Evolutionary conservation across 1,139 yeast genomes (phyloP).

Genomic region (Taiozyma sp.): DNA sequence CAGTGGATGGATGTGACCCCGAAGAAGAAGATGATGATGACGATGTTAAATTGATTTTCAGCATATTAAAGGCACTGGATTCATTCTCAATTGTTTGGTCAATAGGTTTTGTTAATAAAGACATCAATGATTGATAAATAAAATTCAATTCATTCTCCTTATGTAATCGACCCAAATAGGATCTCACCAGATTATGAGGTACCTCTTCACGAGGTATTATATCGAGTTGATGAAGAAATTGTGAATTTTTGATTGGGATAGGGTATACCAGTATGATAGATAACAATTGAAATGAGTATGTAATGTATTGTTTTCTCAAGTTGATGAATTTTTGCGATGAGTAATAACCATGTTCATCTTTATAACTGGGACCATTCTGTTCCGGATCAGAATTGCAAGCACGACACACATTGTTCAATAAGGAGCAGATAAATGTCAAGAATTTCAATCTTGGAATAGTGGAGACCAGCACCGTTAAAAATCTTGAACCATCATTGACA

Average conservation of each 20-base stretch:
- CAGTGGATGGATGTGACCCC: background rate
- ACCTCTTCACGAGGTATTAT: slow-evolving; percentile 25
- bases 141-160: slow-evolving; percentile 50
- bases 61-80: slow-evolving; percentile 30
- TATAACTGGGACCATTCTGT: slow-evolving; percentile 21
- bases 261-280: slow-evolving; percentile 63
- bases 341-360: background rate
- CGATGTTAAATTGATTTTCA: slow-evolving; percentile 12
- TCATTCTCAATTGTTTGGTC: slow-evolving; percentile 33
- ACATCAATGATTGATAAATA: slow-evolving; percentile 42
- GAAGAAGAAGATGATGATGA: slow-evolving; percentile 11
- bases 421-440: slow-evolving; percentile 59
- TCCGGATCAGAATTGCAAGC: slow-evolving; percentile 26
- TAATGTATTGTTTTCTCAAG: slow-evolving; percentile 47
- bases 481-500: slow-evolving; percentile 51
- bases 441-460: slow-evolving; percentile 43
- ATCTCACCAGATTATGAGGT: slow-evolving; percentile 45
- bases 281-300: slow-evolving; percentile 59
- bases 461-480: slow-evolving; percentile 54
- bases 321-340: background rate
- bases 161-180: slow-evolving; percentile 47
- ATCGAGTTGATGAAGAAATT: slow-evolving; percentile 38
- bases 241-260: slow-evolving; percentile 46
- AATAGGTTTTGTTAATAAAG: slow-evolving; percentile 44
- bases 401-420: slow-evolving; percentile 56